A percentile compares a stretch with the other conserved stretches of the same genome.
These are phyloP conservation scores for Extremus antarcticus DNA, from an alignment of 495 filamentous ascomycete species.

Conservation along the genomic window DNA sequence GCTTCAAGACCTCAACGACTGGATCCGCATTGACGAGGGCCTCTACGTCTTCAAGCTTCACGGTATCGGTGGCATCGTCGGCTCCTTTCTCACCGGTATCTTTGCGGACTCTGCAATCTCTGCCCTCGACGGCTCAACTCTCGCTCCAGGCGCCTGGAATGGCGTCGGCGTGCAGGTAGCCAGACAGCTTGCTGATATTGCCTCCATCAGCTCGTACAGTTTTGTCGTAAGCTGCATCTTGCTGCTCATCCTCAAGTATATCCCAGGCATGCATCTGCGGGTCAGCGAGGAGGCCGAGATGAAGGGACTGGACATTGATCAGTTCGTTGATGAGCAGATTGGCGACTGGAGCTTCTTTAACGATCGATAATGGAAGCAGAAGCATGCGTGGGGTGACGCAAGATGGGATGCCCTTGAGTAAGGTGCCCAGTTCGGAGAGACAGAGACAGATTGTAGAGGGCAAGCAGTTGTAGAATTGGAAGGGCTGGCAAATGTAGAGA, in stretches of 20 bases:
- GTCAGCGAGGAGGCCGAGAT: slow-evolving; percentile 47
- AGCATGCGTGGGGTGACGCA: not conserved
- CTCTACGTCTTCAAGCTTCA: slow-evolving; percentile 56
- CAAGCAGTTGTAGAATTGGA: not conserved
- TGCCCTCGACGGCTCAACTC: slow-evolving; percentile 38
- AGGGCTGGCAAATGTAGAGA: not conserved
- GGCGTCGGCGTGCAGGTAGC: slow-evolving; percentile 49
- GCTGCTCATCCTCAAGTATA: slow-evolving; percentile 46
- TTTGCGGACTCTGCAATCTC: slow-evolving; percentile 40
- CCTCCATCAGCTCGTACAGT: slow-evolving; percentile 44
- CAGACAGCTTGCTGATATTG: slow-evolving; percentile 49
- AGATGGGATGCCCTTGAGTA: slow-evolving; percentile 1
- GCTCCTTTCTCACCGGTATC: slow-evolving; percentile 51
- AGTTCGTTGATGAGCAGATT: slow-evolving; percentile 53
- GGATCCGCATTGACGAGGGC: slow-evolving; percentile 49
- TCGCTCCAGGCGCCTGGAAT: slow-evolving; percentile 43
- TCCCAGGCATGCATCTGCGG: slow-evolving; percentile 47
- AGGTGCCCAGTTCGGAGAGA: not conserved
- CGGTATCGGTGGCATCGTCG: slow-evolving; percentile 50
- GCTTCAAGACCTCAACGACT: slow-evolving; percentile 44
- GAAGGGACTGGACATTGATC: slow-evolving; percentile 44
- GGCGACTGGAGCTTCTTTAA: slow-evolving; percentile 31
- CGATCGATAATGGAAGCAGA: not conserved
- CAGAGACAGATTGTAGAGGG: not conserved
- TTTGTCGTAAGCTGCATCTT: slow-evolving; percentile 45